phyloP scores from a whole-genome alignment of 768 basidiomycete species.

The Podaxis sp. region DNA sequence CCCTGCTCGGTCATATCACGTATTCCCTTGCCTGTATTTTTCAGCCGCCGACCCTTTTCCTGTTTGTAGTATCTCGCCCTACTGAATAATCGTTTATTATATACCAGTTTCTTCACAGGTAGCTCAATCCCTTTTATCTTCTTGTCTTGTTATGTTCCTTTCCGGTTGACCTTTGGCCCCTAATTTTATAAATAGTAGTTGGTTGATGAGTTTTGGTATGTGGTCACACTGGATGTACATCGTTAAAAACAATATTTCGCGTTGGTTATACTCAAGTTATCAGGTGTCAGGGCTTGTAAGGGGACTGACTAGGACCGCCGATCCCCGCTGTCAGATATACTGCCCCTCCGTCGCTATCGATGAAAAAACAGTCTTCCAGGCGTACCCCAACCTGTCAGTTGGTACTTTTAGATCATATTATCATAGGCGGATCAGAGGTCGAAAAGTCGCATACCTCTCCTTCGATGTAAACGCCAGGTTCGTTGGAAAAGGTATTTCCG shows the following conservation, averaged over 20 bases:
- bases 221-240: slow-evolving; percentile 4
- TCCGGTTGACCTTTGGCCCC: background rate
- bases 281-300: slow-evolving; percentile 35
- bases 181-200: slow-evolving; percentile 3
- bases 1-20: background rate
- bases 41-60: background rate
- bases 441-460: slow-evolving; percentile 39
- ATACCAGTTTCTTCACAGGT: slow-evolving; percentile 7
- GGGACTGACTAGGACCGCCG: slow-evolving; percentile 53
- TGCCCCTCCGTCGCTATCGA: slow-evolving; percentile 50
- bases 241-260: background rate
- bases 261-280: background rate
- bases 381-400: slow-evolving; percentile 64
- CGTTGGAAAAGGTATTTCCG: slow-evolving; percentile 80
- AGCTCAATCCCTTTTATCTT: background rate
- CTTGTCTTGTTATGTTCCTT: slow-evolving; percentile 3
- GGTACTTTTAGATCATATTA: background rate
- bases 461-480: slow-evolving; percentile 77
- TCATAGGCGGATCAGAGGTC: background rate
- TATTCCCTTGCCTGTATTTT: slow-evolving; percentile 11
- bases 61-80: slow-evolving; percentile 8
- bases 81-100: slow-evolving; percentile 8
- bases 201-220: slow-evolving; percentile 5
- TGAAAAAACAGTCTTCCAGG: slow-evolving; percentile 81
- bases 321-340: slow-evolving; percentile 62